phyloP scores from a whole-genome alignment of 169 alveolate genomes.

The Ichthyophthirius multifiliis region DNA sequence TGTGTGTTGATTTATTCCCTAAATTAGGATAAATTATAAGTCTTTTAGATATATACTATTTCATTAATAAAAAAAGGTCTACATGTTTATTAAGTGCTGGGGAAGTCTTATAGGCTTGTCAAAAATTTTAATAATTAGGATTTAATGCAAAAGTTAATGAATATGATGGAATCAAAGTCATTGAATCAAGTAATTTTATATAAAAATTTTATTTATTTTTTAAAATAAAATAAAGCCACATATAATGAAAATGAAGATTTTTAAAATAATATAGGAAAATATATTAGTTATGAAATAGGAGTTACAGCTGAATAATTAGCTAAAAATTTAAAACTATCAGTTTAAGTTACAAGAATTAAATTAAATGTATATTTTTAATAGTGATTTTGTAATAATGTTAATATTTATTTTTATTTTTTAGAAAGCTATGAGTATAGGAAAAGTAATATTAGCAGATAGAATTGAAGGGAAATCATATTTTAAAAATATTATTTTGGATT shows the following conservation, averaged over 20 bases:
- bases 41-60: slow-evolving; percentile 24
- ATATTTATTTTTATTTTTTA: not conserved
- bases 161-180: not conserved
- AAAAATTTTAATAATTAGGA: slow-evolving; percentile 11
- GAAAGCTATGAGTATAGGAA: not conserved
- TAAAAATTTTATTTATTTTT: not conserved
- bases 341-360: not conserved
- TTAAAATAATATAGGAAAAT: not conserved
- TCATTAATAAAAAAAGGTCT: slow-evolving; percentile 21
- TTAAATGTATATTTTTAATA: not conserved
- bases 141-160: not conserved
- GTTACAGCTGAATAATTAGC: not conserved
- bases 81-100: slow-evolving; percentile 15
- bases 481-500: not conserved
- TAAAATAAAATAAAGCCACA: not conserved
- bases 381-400: not conserved
- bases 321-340: not conserved
- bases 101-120: slow-evolving; percentile 22
- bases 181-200: not conserved
- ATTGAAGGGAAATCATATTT: not conserved
- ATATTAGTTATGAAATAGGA: not conserved
- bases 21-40: slow-evolving; percentile 33
- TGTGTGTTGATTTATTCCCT: slow-evolving; percentile 28
- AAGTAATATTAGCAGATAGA: not conserved
- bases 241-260: not conserved